phyloP scores from a whole-genome alignment of 208 protist genomes.

The Leishmania guyanensis region DNA sequence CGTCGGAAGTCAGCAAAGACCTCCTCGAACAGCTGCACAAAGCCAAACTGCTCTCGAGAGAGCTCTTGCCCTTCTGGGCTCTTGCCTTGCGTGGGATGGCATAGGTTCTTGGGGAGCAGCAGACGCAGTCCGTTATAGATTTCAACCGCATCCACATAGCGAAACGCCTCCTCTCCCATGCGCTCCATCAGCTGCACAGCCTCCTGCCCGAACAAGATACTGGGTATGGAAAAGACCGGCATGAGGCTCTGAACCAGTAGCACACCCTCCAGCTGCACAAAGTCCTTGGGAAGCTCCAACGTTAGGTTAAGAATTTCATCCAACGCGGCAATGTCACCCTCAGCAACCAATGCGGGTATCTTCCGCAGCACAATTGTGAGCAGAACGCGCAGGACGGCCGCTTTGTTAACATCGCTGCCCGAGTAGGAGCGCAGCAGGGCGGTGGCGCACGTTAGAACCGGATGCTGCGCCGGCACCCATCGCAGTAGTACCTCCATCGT shows the following conservation, averaged over 20 bases:
- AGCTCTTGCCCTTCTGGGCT: slow-evolving; percentile 44
- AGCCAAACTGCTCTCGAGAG: slow-evolving; percentile 67
- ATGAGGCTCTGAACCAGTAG: slow-evolving; percentile 38
- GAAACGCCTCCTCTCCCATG: slow-evolving; percentile 38
- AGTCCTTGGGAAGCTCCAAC: slow-evolving; percentile 52
- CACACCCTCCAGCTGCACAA: slow-evolving; percentile 37
- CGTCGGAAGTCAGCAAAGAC: slow-evolving; percentile 70
- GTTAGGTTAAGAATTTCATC: slow-evolving; percentile 44
- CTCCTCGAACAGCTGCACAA: slow-evolving; percentile 48
- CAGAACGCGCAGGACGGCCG: slow-evolving; percentile 30
- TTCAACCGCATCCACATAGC: slow-evolving; percentile 32
- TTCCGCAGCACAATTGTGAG: slow-evolving; percentile 33
- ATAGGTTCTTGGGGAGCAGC: slow-evolving; percentile 64
- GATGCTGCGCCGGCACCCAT: slow-evolving; percentile 52
- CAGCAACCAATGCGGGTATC: slow-evolving; percentile 22
- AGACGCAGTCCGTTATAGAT: slow-evolving; percentile 43
- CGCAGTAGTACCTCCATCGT: slow-evolving; percentile 58
- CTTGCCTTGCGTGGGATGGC: slow-evolving; percentile 53
- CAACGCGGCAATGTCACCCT: slow-evolving; percentile 35
- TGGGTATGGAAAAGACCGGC: slow-evolving; percentile 56
- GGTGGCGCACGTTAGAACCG: slow-evolving; percentile 40
- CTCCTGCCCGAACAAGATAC: slow-evolving; percentile 64
- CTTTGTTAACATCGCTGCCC: slow-evolving; percentile 18
- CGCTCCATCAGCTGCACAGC: slow-evolving; percentile 46
- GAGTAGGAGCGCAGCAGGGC: slow-evolving; percentile 42